A percentile compares a stretch with the other conserved stretches of the same genome.
Conservation (phyloP, 1,284 basidiomycete genomes). For the Papiliotrema terrestris region DNA sequence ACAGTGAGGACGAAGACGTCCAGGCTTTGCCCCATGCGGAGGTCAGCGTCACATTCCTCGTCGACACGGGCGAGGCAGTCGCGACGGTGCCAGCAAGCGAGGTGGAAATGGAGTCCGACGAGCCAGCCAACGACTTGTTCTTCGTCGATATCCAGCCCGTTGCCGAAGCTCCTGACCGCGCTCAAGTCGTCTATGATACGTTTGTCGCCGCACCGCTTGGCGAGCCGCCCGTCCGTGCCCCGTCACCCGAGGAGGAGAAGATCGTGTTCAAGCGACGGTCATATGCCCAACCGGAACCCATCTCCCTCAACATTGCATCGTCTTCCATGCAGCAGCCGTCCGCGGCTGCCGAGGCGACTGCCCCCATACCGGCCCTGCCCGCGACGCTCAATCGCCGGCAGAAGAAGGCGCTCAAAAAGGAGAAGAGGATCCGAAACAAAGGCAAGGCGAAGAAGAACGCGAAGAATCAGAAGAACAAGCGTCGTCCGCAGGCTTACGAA, state of each 20-base stretch:
- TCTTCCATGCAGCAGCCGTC: background rate
- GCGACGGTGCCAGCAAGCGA: background rate
- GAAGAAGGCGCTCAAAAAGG: conserved; percentile 5
- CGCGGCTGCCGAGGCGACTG: background rate
- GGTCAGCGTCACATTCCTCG: conserved; percentile 10
- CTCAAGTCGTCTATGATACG: conserved; percentile 19
- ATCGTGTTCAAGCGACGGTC: conserved; percentile 40
- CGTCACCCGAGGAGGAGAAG: conserved; percentile 33
- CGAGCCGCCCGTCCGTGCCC: background rate
- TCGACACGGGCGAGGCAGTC: no score
- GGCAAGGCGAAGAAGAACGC: conserved; percentile 16
- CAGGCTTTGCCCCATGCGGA: background rate
- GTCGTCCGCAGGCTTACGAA: conserved; percentile 23
- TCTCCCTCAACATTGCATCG: conserved; percentile 17
- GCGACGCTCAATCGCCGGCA: background rate
- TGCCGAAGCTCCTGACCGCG: background rate
- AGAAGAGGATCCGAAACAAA: conserved; percentile 3
- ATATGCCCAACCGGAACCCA: conserved; percentile 27
- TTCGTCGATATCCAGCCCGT: conserved; percentile 27
- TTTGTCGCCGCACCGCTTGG: conserved; percentile 14
- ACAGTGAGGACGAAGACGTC: background rate
- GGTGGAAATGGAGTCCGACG: background rate
- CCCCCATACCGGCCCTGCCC: background rate
- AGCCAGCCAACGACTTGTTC: conserved; percentile 15
- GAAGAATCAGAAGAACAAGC: conserved; percentile 29